Conservation (phyloP, 306 rosid species). For the Abrus precatorius region DNA sequence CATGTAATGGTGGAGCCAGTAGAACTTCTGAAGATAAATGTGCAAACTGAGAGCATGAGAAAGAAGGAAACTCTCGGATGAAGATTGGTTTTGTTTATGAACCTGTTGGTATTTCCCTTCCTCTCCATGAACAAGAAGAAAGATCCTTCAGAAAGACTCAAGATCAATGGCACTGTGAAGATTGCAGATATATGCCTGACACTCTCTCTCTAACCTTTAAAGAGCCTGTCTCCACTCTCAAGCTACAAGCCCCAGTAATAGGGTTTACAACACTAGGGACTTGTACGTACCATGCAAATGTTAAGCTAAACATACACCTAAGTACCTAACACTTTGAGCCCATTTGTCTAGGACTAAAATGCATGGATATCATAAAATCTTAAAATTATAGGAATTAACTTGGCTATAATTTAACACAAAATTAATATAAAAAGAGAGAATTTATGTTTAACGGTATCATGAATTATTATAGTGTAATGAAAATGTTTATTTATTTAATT, state of each 20-base stretch:
- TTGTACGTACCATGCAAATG: conserved; percentile 60
- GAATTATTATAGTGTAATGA: background rate
- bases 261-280: conserved; percentile 34
- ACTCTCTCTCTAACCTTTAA: conserved; percentile 45
- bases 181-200: conserved; percentile 40
- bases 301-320: conserved; percentile 50
- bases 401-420: background rate
- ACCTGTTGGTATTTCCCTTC: conserved; percentile 50
- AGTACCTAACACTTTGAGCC: conserved; percentile 47
- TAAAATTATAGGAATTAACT: background rate
- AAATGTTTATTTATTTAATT: background rate
- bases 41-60: conserved; percentile 57
- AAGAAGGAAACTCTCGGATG: conserved; percentile 36
- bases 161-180: conserved; percentile 6
- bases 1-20: conserved; percentile 48
- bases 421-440: background rate
- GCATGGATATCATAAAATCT: background rate
- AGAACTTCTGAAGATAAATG: conserved; percentile 54
- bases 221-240: conserved; percentile 40
- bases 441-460: background rate
- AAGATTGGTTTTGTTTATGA: conserved; percentile 46
- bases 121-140: conserved; percentile 71
- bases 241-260: conserved; percentile 50
- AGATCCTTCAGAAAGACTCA: conserved; percentile 27
- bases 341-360: conserved; percentile 36